These are phyloP conservation scores for Chrysoporthe puriensis DNA, from an alignment of 2,329 filamentous ascomycete species.

Conservation along the genomic window DNA sequence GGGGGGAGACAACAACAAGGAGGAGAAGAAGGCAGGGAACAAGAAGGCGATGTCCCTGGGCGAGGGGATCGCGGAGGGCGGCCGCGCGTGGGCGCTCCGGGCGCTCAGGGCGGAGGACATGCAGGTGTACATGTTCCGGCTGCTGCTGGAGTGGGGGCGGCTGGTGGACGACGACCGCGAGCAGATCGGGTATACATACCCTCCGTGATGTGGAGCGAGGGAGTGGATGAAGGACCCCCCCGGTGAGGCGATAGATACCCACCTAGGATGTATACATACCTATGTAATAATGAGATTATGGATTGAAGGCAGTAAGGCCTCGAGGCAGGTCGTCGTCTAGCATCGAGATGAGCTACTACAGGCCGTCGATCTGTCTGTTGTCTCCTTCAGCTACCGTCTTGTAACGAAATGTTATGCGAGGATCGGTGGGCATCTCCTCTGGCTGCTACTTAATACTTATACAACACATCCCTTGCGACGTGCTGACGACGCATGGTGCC, in stretches of 20 bases:
- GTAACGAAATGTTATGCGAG: too few species aligned
- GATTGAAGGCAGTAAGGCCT: too few species aligned
- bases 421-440: too few species aligned
- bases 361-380: too few species aligned
- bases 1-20: too few species aligned
- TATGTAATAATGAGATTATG: background rate
- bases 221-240: too few species aligned
- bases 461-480: too few species aligned
- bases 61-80: slow-evolving; percentile 54
- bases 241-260: background rate
- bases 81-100: slow-evolving; percentile 57
- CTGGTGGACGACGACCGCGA: slow-evolving; percentile 45
- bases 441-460: too few species aligned
- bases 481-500: too few species aligned
- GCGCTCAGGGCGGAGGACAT: slow-evolving; percentile 61
- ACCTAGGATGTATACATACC: background rate
- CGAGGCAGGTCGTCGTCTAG: too few species aligned
- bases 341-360: too few species aligned
- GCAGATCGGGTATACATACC: slow-evolving; percentile 37
- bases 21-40: background rate
- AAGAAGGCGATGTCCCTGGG: slow-evolving; percentile 39
- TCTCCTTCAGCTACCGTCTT: too few species aligned
- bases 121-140: slow-evolving; percentile 59
- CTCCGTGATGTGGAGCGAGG: background rate
- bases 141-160: slow-evolving; percentile 54